Base-by-base conservation (phyloP, 768 basidiomycete genomes). In the Hygrophoropsis aurantiaca region DNA sequence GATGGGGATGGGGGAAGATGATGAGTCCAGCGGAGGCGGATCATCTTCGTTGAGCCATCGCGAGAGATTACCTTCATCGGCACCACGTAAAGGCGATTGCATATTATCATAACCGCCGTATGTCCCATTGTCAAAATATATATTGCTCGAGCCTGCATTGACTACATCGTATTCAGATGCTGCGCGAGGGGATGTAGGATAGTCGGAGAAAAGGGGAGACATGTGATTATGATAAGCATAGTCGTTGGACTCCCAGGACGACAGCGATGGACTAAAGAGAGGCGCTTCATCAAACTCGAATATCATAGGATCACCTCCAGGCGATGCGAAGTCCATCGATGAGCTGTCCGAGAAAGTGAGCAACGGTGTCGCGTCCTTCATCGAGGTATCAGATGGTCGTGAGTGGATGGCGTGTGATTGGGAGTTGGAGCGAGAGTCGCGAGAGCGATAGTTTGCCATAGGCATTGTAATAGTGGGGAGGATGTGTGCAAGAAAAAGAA, bases 1-100 rank as follows among this genome's bases (percentile, higher is more conserved):
- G 43, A 84, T 84, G 52, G 82, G 75, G 56, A 86, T 83, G 20
- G 87, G 85, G 0, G 82, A 80, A 3, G 82, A 77, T 7, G 75
- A 57, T 49, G 69, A 62, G 33, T 66, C 65, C 21, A 64, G 50
- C 23, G 68, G 34, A 21, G 65, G 57, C 21, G 63, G 47, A 41
- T 82, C 80, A 41, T 79, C 65, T 63, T 88, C 86, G 58, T 78
- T 74, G 43, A 87, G 72, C 86, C 86, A 88, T 51, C 75, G 71
- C 0, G 77, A 70, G 3, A 81, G 68, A 32, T 73, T 60, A 52
- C 66, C 58, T 49, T 71, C 70, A 48, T 68, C 69, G 50, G 65
- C 61, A 57, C 82, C 79, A 49, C 50, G 48, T 26, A 65, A 62
- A 37, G 69, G 49, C 25, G 65, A 55, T 32, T 64, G 60, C 13